Conservation (phyloP, 228 moss, liverwort and hornwort genomes). For the Sphagnum magellanicum region DNA sequence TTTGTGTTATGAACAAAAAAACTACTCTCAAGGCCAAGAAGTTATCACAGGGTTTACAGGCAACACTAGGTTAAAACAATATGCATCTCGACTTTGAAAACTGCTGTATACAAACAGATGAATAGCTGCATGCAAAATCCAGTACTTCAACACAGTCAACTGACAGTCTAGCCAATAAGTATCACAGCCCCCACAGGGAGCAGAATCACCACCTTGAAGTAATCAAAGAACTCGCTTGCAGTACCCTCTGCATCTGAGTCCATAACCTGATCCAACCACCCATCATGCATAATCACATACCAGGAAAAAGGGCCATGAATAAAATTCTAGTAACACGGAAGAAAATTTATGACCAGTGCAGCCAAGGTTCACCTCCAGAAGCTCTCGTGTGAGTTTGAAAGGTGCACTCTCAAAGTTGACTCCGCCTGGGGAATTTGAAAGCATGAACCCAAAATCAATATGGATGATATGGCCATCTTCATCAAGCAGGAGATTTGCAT, state of each 20-base stretch:
- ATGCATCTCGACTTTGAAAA: too few species aligned
- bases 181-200: too few species aligned
- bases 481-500: conserved; percentile 87
- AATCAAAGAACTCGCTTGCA: conserved; percentile 89
- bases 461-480: conserved; percentile 99
- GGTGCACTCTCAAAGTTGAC: conserved; percentile 99
- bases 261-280: conserved; percentile 65
- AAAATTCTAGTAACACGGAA: background rate
- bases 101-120: too few species aligned
- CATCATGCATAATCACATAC: background rate
- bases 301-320: too few species aligned
- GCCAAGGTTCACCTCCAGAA: conserved; percentile 65
- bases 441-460: conserved; percentile 99
- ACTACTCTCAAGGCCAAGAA: too few species aligned
- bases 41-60: too few species aligned
- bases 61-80: too few species aligned
- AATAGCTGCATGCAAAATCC: too few species aligned
- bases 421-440: conserved; percentile 96
- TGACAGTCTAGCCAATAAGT: too few species aligned
- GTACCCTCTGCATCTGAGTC: conserved; percentile 95
- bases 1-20: background rate
- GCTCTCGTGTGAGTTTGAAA: conserved; percentile 97
- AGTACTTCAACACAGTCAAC: too few species aligned
- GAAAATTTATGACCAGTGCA: background rate
- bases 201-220: conserved; percentile 65